These are phyloP conservation scores for Plectosphaerella sp. DNA, from an alignment of 2,329 filamentous ascomycete genomes.

Conservation along the genomic window DNA sequence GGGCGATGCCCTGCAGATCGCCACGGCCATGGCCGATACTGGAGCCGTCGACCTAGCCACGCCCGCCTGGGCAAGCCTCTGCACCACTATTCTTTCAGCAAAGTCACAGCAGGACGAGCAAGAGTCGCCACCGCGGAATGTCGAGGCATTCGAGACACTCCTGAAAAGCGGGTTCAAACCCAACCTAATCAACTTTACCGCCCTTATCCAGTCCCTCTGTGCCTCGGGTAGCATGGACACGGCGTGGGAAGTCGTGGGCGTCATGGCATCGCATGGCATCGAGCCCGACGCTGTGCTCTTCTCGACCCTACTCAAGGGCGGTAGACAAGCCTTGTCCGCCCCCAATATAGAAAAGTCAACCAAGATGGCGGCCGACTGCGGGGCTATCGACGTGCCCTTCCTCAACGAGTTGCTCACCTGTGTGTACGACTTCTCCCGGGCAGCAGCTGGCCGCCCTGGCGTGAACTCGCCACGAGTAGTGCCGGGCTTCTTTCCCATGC, in stretches of 20 bases:
- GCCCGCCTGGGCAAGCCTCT: conserved; percentile 45
- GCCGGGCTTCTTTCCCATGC: conserved; percentile 41
- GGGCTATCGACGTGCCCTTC: conserved; percentile 46
- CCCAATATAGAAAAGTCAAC: conserved; percentile 39
- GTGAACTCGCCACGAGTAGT: conserved; percentile 13
- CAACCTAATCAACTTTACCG: conserved; percentile 59
- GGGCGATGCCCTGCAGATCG: conserved; percentile 36
- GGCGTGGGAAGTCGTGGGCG: conserved; percentile 61
- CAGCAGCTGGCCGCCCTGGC: conserved; percentile 24
- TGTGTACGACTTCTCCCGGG: conserved; percentile 38
- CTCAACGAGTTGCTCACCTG: conserved; percentile 39
- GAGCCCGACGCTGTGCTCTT: conserved; percentile 64
- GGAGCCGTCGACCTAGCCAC: conserved; percentile 40
- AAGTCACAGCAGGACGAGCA: conserved; percentile 23
- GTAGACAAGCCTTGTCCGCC: conserved; percentile 54
- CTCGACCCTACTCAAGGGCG: conserved; percentile 65
- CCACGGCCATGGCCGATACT: conserved; percentile 26
- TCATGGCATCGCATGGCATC: conserved; percentile 55
- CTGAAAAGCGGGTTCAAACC: conserved; percentile 57
- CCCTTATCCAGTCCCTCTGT: conserved; percentile 68
- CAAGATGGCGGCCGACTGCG: conserved; percentile 27
- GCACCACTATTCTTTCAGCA: conserved; percentile 52
- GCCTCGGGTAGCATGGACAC: conserved; percentile 57
- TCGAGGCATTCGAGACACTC: conserved; percentile 51
- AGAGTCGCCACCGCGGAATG: conserved; percentile 38